Percentiles rank a stretch among this genome's conserved stretches.
phyloP scores from a whole-genome alignment of 140 eudicot species.

The Senecio squalidus region DNA sequence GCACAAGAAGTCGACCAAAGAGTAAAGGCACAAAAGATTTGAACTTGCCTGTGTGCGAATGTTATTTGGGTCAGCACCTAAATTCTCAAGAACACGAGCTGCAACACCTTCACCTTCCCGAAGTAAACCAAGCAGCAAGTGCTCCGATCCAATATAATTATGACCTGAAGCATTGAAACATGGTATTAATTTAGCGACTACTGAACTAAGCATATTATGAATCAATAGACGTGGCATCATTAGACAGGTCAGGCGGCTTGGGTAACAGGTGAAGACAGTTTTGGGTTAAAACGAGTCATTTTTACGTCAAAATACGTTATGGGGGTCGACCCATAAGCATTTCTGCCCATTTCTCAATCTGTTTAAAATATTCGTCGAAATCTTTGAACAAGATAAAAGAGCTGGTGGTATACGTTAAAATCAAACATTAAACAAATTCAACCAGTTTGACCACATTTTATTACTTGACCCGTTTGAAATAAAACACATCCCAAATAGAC shows the following conservation, averaged over 20 bases:
- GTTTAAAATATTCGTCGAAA: no score
- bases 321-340: no score
- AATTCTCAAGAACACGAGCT: conserved; percentile 81
- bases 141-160: conserved; percentile 89
- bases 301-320: not conserved
- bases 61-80: conserved; percentile 85
- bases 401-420: no score
- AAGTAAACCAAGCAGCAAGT: conserved; percentile 77
- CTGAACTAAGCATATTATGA: not conserved
- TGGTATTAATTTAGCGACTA: not conserved
- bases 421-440: no score
- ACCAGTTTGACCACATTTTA: no score
- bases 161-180: conserved; percentile 48
- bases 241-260: not conserved
- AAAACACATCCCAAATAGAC: no score
- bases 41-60: conserved; percentile 69
- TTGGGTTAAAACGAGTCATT: no score
- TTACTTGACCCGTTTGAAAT: no score
- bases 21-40: not conserved
- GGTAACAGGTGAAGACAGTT: no score
- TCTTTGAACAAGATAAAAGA: no score
- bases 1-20: not conserved
- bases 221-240: no score
- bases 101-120: conserved; percentile 97
- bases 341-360: no score